phyloP scores from a whole-genome alignment of 1,284 basidiomycete species.

The Pseudozyma tsukubaensis region DNA sequence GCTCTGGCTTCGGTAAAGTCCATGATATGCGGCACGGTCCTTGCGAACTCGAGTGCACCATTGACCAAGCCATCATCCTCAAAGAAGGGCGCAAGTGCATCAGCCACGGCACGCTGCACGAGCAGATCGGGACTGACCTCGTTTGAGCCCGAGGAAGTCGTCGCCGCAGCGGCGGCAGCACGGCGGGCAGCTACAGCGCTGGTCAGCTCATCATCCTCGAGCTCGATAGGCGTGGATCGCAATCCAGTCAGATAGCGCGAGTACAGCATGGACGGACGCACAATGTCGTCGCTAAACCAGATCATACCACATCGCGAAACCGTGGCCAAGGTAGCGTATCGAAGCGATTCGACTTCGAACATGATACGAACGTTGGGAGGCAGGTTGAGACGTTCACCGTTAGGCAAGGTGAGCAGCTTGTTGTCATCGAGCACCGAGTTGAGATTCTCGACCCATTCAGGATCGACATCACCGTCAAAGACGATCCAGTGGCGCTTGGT shows the following conservation, averaged over 20 bases:
- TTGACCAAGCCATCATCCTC: slow-evolving; percentile 79
- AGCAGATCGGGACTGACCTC: slow-evolving; percentile 75
- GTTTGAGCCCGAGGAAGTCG: slow-evolving; percentile 5
- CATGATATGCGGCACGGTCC: slow-evolving; percentile 94
- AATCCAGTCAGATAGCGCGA: slow-evolving; percentile 86
- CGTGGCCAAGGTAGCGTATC: slow-evolving; percentile 95
- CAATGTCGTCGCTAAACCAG: slow-evolving; percentile 98
- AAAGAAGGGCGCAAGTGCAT: slow-evolving; percentile 72
- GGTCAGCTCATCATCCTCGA: slow-evolving; percentile 82
- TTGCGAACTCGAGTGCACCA: slow-evolving; percentile 81
- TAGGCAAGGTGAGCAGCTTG: slow-evolving; percentile 95
- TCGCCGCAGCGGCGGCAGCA: slow-evolving; percentile 70
- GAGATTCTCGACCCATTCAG: slow-evolving; percentile 99
- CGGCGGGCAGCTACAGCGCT: slow-evolving; percentile 72
- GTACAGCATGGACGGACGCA: slow-evolving; percentile 91
- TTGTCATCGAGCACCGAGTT: slow-evolving; percentile 97
- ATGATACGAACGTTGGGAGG: slow-evolving; percentile 98
- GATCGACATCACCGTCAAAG: slow-evolving; percentile 99
- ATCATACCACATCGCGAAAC: slow-evolving; percentile 99
- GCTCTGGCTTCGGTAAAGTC: slow-evolving; percentile 93
- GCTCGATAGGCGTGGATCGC: slow-evolving; percentile 81
- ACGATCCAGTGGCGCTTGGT: slow-evolving; percentile 98
- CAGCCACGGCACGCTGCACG: slow-evolving; percentile 82
- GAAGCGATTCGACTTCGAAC: slow-evolving; percentile 99
- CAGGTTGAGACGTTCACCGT: slow-evolving; percentile 96